A percentile compares a stretch with the other conserved stretches of the same genome.
These are phyloP conservation scores for Barbarea vulgaris DNA, from an alignment of 345 rosid genomes.

Conservation along the genomic window DNA sequence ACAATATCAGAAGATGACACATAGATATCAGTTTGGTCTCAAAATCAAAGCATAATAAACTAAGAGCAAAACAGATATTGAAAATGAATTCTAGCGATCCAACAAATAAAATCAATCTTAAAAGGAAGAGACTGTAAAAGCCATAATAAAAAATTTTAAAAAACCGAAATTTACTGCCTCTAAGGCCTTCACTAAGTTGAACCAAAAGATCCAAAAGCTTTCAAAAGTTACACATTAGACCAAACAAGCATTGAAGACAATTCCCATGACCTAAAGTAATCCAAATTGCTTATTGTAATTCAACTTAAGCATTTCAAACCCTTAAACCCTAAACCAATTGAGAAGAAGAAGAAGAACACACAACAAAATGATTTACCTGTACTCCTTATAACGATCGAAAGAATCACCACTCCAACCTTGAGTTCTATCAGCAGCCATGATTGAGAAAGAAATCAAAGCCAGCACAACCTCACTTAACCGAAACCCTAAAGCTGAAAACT, in stretches of 20 bases:
- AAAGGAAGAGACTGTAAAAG: not conserved
- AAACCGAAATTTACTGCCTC: not conserved
- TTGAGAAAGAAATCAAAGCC: constrained; percentile 85
- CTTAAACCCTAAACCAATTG: constrained; percentile 11
- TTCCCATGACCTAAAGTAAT: not conserved
- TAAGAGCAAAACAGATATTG: not conserved
- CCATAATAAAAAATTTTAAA: not conserved
- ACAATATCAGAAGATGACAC: not conserved
- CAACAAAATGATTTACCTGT: constrained; percentile 49
- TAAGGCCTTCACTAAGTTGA: not conserved
- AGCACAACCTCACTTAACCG: constrained; percentile 66
- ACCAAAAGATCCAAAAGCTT: not conserved
- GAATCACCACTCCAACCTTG: constrained; percentile 99
- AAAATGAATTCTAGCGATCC: not conserved
- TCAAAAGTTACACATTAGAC: not conserved
- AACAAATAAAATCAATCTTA: not conserved
- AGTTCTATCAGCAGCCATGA: constrained; percentile 96
- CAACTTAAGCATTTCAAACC: constrained; percentile 15
- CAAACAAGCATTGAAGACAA: constrained; percentile 7
- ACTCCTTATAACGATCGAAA: constrained; percentile 86
- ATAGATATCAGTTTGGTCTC: constrained; percentile 11
- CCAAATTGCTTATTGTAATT: not conserved
- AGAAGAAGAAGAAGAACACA: not conserved
- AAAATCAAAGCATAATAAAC: not conserved
- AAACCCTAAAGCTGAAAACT: constrained; percentile 63